Evolutionary conservation across 2,329 filamentous ascomycete species (phyloP).

Genomic region (Tolypocladium nubicola): DNA sequence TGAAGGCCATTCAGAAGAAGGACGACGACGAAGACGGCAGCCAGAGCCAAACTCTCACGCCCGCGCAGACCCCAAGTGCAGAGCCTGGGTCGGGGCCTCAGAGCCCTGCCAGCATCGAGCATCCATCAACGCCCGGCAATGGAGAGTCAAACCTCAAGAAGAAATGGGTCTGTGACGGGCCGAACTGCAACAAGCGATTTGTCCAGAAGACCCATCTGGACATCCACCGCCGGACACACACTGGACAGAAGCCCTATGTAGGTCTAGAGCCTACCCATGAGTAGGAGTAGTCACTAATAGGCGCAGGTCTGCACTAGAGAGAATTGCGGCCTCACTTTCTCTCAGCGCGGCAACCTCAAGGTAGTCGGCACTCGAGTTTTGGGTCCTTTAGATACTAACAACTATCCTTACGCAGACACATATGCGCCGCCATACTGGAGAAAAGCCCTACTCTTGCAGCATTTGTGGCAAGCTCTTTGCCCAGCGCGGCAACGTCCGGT

Average conservation of each 20-base stretch:
- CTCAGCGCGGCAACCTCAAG: conserved; percentile 84
- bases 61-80: conserved; percentile 9
- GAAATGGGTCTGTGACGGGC: conserved; percentile 62
- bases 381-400: not conserved
- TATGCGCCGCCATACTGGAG: conserved; percentile 76
- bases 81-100: conserved; percentile 6
- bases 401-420: conserved; percentile 50
- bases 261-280: conserved; percentile 23
- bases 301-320: conserved; percentile 55
- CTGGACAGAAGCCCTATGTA: conserved; percentile 83
- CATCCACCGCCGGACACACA: conserved; percentile 82
- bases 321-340: conserved; percentile 70
- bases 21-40: conserved; percentile 21
- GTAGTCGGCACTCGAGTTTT: conserved; percentile 30
- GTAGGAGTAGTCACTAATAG: not conserved
- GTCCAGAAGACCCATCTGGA: conserved; percentile 87
- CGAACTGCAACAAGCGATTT: conserved; percentile 72
- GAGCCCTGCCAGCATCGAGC: conserved; percentile 20
- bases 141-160: conserved; percentile 32
- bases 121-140: conserved; percentile 9
- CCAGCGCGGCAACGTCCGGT: conserved; percentile 74
- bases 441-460: conserved; percentile 72
- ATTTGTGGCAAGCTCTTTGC: conserved; percentile 75
- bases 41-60: conserved; percentile 14
- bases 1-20: conserved; percentile 77